phyloP scores from a whole-genome alignment of 768 basidiomycete species.

The Suillus luteus region DNA sequence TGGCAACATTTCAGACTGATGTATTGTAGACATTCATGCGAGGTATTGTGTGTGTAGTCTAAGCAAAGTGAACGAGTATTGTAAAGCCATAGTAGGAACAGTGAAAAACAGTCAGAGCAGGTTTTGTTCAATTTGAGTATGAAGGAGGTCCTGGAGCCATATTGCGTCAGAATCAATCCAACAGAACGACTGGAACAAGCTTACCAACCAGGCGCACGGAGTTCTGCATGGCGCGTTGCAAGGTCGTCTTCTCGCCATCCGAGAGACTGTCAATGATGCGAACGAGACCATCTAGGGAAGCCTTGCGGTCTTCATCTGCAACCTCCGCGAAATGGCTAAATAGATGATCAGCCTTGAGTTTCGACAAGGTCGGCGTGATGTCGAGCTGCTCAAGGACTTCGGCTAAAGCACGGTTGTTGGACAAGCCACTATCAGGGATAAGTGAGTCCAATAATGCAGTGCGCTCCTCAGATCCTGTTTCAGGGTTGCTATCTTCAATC shows the following conservation, averaged over 20 bases:
- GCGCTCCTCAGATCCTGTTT: conserved; percentile 67
- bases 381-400: conserved; percentile 73
- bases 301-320: conserved; percentile 75
- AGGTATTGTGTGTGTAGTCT: conserved; percentile 2
- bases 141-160: conserved; percentile 41
- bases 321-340: conserved; percentile 64
- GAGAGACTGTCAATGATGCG: conserved; percentile 73
- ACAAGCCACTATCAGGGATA: conserved; percentile 51
- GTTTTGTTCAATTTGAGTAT: conserved; percentile 31
- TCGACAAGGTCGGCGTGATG: conserved; percentile 57
- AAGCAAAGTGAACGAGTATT: not conserved
- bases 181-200: conserved; percentile 24
- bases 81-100: not conserved
- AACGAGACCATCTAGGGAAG: conserved; percentile 70
- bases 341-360: conserved; percentile 72
- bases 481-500: conserved; percentile 73
- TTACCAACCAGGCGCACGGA: conserved; percentile 59
- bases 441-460: conserved; percentile 63
- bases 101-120: not conserved
- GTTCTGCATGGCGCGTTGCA: conserved; percentile 65
- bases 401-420: conserved; percentile 59
- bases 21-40: conserved; percentile 3
- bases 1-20: not conserved
- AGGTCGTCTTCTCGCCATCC: conserved; percentile 65
- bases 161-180: conserved; percentile 4